Evolutionary conservation across 2,329 filamentous ascomycete species (phyloP).

Genomic region (Colletotrichum camelliae): DNA sequence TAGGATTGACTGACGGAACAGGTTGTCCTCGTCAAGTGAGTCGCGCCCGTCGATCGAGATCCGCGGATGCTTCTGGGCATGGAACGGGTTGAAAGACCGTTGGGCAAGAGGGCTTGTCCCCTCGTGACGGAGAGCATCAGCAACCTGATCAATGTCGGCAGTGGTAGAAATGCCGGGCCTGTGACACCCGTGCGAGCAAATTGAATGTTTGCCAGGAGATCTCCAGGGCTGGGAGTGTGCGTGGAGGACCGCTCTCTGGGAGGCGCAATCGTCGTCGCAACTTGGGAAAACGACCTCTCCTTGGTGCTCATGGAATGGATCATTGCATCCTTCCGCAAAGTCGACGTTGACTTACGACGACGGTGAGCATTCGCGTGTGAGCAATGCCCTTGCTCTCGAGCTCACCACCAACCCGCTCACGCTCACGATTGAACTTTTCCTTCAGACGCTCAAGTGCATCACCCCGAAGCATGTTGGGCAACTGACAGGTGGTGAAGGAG

Average conservation of each 20-base stretch:
- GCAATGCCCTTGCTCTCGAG: slow-evolving; percentile 93
- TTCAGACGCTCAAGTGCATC: slow-evolving; percentile 84
- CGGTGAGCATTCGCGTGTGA: slow-evolving; percentile 69
- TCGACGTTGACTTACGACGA: slow-evolving; percentile 74
- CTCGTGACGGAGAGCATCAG: slow-evolving; percentile 37
- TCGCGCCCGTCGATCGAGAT: slow-evolving; percentile 73
- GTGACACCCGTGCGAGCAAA: slow-evolving; percentile 64
- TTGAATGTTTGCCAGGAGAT: slow-evolving; percentile 81
- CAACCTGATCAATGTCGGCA: slow-evolving; percentile 28
- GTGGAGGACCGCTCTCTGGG: slow-evolving; percentile 46
- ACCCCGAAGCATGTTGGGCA: slow-evolving; percentile 89
- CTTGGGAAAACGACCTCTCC: slow-evolving; percentile 48
- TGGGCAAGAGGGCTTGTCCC: slow-evolving; percentile 53
- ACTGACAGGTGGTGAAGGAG: slow-evolving; percentile 86
- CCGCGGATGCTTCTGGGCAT: slow-evolving; percentile 54
- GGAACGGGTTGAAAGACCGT: slow-evolving; percentile 61
- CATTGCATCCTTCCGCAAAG: slow-evolving; percentile 79
- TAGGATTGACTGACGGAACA: slow-evolving; percentile 89
- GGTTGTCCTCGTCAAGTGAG: slow-evolving; percentile 82
- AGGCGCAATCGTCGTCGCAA: slow-evolving; percentile 44
- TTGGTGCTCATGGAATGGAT: slow-evolving; percentile 66
- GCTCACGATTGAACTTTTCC: slow-evolving; percentile 88
- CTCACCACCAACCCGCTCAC: slow-evolving; percentile 80
- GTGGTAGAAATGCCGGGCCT: slow-evolving; percentile 36
- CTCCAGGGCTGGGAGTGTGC: slow-evolving; percentile 71